These are phyloP conservation scores for Leccinum sublutescens DNA, from an alignment of 768 basidiomycete genomes.

Conservation along the genomic window DNA sequence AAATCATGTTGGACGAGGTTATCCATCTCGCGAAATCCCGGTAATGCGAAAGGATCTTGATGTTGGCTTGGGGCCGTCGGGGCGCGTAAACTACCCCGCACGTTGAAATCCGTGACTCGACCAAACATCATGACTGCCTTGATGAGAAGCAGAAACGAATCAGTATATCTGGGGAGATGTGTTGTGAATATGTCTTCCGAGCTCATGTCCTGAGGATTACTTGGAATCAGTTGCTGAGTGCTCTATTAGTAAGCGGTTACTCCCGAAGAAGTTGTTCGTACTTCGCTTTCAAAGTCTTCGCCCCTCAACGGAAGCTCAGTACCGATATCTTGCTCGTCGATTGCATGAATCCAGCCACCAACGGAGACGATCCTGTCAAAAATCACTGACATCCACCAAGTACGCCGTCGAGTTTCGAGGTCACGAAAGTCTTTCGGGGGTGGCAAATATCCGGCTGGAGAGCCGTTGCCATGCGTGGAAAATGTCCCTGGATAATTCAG, in stretches of 20 bases:
- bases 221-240: slow-evolving; percentile 54
- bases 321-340: slow-evolving; percentile 81
- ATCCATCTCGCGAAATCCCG: slow-evolving; percentile 71
- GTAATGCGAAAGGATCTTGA: slow-evolving; percentile 67
- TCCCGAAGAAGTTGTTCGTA: slow-evolving; percentile 31
- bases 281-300: slow-evolving; percentile 75
- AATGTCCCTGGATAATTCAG: slow-evolving; percentile 87
- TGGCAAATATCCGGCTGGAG: slow-evolving; percentile 77
- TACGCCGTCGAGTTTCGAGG: slow-evolving; percentile 73
- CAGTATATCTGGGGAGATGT: slow-evolving; percentile 76
- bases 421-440: slow-evolving; percentile 76
- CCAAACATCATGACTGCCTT: slow-evolving; percentile 86
- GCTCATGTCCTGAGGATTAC: slow-evolving; percentile 74
- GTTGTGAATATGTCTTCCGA: slow-evolving; percentile 62
- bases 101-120: slow-evolving; percentile 80
- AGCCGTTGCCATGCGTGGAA: slow-evolving; percentile 60
- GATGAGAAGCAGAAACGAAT: slow-evolving; percentile 77
- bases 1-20: slow-evolving; percentile 65
- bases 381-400: slow-evolving; percentile 90
- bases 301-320: slow-evolving; percentile 78
- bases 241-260: slow-evolving; percentile 13
- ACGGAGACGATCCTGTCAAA: slow-evolving; percentile 82
- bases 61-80: slow-evolving; percentile 66
- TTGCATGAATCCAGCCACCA: slow-evolving; percentile 83
- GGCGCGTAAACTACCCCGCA: slow-evolving; percentile 67